Evolutionary conservation across 176 grass and related monocot species (phyloP).

Genomic region (Miscanthus lutarioriparius): DNA sequence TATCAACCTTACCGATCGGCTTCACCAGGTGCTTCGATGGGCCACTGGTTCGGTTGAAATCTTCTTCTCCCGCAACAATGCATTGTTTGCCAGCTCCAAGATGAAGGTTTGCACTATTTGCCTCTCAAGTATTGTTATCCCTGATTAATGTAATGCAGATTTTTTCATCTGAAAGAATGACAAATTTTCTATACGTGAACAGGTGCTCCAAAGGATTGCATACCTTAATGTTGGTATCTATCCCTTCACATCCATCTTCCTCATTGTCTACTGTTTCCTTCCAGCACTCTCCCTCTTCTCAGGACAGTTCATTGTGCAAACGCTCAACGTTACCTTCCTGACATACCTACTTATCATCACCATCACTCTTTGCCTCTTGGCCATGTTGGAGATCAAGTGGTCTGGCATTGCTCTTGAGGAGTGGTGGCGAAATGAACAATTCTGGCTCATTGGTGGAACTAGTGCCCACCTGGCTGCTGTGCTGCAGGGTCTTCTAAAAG

Average conservation of each 20-base stretch:
- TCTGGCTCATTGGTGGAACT: constrained; percentile 96
- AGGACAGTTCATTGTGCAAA: constrained; percentile 96
- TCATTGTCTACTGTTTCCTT: constrained; percentile 97
- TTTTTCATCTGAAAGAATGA: constrained; percentile 25
- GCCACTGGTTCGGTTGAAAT: constrained; percentile 97
- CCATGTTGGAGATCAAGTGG: constrained; percentile 95
- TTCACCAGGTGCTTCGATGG: constrained; percentile 96
- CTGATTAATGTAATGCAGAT: constrained; percentile 9
- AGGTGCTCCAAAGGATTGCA: constrained; percentile 80
- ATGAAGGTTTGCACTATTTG: constrained; percentile 65
- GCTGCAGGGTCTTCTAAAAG: constrained; percentile 90
- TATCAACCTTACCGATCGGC: constrained; percentile 94
- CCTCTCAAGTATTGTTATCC: constrained; percentile 2
- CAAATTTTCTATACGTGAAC: constrained; percentile 26
- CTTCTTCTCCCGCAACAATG: constrained; percentile 97
- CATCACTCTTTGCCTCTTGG: constrained; percentile 80
- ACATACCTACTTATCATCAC: constrained; percentile 87
- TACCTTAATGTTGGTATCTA: constrained; percentile 99
- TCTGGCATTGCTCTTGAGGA: constrained; percentile 93
- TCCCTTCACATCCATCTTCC: constrained; percentile 96
- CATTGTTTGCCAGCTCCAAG: constrained; percentile 76
- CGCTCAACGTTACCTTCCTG: constrained; percentile 86
- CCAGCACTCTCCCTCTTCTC: constrained; percentile 98
- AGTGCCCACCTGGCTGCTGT: constrained; percentile 94
- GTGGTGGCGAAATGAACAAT: constrained; percentile 98